Base-by-base conservation (phyloP, 441 rosid genomes). In the Breynia disticha region DNA sequence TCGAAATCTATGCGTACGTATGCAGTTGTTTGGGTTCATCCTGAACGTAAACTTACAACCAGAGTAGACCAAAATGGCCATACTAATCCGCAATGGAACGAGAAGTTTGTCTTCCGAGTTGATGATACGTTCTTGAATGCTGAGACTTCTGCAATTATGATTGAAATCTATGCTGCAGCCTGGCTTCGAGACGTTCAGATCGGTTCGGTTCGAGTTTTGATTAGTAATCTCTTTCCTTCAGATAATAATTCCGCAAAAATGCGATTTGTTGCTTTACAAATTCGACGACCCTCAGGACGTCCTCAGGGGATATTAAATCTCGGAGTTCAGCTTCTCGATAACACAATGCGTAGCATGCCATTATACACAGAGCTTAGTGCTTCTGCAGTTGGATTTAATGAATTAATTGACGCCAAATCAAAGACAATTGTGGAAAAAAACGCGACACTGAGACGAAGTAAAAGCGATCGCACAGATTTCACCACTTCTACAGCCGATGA, bases 211-310 rank as follows among this genome's bases (percentile, higher is more conserved):
- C 72, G 77, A 5, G 97, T 83, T 39, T 75, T 73, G 16, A 59
- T 84, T 0, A 75, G 76, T 50, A 81, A 83, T n/a, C 66, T 93
- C 13, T 77, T 93, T 32, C 86, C 83, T n/a, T 56, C 70, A 4
- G 60, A 67, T 11, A 64, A 65, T 54, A 72, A 72, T 45, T 59
- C 67, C 20, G 7, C 68, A 7, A 76, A 66, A 56, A 71, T 75
- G 78, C 66, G 82, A 22, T 76, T 79, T 43, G 86, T 84, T 14
- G 77, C 95, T 11, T 82, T 93, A 16, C 95, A 89, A 64, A 65
- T 93, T 10, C 87, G 90, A 20, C 91, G 97, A 0, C 95, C 95
- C 0, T 89, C 95, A 0, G 97, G 99, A 0, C 77, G 97, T 19
- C 96, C 96, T 0, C 95, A 86, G 16, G 98, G 97, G 15, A 77